Conservation (phyloP, 345 rosid species). For the Eutrema yunnanense region DNA sequence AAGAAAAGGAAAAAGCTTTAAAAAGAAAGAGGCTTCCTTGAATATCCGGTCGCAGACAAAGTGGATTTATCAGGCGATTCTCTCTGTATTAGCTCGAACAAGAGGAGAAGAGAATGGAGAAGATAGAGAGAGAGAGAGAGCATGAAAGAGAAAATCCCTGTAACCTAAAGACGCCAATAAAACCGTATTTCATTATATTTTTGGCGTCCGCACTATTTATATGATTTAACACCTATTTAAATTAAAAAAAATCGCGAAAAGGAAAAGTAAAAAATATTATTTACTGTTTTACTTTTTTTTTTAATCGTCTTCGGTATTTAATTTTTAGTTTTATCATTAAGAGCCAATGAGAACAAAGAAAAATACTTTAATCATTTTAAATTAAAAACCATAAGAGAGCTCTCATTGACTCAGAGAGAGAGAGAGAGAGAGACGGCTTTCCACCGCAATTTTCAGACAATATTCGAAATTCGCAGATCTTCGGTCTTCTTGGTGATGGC, state of each 20-base stretch:
- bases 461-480: slow-evolving; percentile 7
- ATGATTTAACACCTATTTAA: not conserved
- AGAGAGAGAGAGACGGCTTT: slow-evolving; percentile 13
- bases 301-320: not conserved
- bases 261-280: not conserved
- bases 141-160: slow-evolving; percentile 12
- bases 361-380: not conserved
- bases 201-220: slow-evolving; percentile 29
- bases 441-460: slow-evolving; percentile 11
- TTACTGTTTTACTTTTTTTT: not conserved
- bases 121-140: not conserved
- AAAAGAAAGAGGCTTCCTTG: slow-evolving; percentile 12
- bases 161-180: slow-evolving; percentile 22
- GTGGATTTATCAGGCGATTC: slow-evolving; percentile 14
- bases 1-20: slow-evolving; percentile 3
- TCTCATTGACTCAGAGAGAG: slow-evolving; percentile 13
- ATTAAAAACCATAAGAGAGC: not conserved
- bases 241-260: not conserved
- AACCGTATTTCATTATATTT: slow-evolving; percentile 25
- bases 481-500: slow-evolving; percentile 19
- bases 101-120: not conserved
- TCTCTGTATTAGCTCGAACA: slow-evolving; percentile 21
- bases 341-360: slow-evolving; percentile 2
- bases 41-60: slow-evolving; percentile 14
- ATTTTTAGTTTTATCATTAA: not conserved